Evolutionary conservation across 2,329 filamentous ascomycete genomes (phyloP), one percentile per base, ranked within the genome.

Genomic region (Daldinia sp.): DNA sequence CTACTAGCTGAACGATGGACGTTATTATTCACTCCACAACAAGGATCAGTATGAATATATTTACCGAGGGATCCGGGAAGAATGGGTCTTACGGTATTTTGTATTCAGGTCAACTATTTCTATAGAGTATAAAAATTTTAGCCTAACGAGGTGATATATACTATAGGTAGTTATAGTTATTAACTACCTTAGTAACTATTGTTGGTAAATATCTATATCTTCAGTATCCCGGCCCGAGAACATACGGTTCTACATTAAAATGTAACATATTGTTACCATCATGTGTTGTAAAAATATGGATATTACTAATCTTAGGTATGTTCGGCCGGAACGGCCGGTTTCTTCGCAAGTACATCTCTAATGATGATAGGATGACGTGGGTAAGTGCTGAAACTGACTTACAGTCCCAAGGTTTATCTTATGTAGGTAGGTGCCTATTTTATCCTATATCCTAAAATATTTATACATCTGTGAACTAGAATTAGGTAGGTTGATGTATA

Each of bases 281-380:
- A 10, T 35, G 33, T 12, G 48, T 70, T 70, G 56, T 56, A 63
- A 67, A 67, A 56, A 62, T 12, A 44, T 48, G 2, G 13, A 41
- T 13, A 50, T 71, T 67, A 71, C 51, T 71, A 63, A 69, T 71
- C 39, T 37, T 67, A 65, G 61, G 53, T 44, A 65, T 63, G 53
- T 44, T 44, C 39, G 39, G n/a, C 53, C 65, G 62, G 62, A 62
- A 46, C 48, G 48, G 23, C 56, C 60, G 57, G 64, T 59, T 54
- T 48, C 2, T 35, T 35, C 30, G 7, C 48, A n/a, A 37, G 56
- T 26, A 53, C 44, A 26, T 30, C 50, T 62, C 46, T 56, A 44
- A 55, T 71, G 63, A 69, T 64, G 65, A 41, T 64, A 30, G 41
- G 57, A 69, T 69, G 66, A 71, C 63, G 69, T 69, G 69, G 39